Evolutionary conservation across 768 basidiomycete species (phyloP).

Genomic region (Russula sp.): DNA sequence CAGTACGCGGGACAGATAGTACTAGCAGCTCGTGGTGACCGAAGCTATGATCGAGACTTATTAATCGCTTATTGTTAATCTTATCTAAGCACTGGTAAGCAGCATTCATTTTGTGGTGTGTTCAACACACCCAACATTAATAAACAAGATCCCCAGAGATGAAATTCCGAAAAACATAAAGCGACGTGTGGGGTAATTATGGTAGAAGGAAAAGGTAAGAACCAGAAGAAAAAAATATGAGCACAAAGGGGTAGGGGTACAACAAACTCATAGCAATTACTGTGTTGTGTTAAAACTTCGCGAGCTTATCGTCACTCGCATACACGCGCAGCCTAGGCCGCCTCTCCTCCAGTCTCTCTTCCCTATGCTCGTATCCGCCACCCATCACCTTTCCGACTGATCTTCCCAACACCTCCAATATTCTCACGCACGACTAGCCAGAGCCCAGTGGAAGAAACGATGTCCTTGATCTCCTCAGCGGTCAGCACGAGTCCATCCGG

Average conservation of each 20-base stretch:
- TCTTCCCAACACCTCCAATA: conserved; percentile 86
- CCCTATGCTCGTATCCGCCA: conserved; percentile 65
- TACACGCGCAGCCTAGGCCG: not conserved
- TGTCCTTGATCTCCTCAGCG: conserved; percentile 92
- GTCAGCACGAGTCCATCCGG: conserved; percentile 61
- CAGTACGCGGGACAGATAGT: too few relatives aligned
- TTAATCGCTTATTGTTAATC: too few relatives aligned
- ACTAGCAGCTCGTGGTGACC: too few relatives aligned
- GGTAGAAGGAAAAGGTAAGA: not conserved
- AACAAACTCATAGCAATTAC: not conserved
- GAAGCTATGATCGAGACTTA: too few relatives aligned
- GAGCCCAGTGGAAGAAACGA: conserved; percentile 80
- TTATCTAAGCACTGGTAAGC: too few relatives aligned
- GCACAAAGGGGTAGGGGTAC: not conserved
- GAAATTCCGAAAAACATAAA: not conserved
- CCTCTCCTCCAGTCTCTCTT: too few relatives aligned
- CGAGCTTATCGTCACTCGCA: not conserved
- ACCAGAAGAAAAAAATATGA: not conserved
- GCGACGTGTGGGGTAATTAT: not conserved
- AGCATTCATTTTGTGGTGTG: too few relatives aligned
- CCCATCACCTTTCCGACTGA: conserved; percentile 72
- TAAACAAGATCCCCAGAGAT: not conserved
- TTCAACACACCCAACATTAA: not conserved
- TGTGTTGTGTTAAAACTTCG: not conserved
- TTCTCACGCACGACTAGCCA: conserved; percentile 92